Base-by-base conservation (phyloP, 805 yeast genomes). In the Debaryomyces prosopidis region DNA sequence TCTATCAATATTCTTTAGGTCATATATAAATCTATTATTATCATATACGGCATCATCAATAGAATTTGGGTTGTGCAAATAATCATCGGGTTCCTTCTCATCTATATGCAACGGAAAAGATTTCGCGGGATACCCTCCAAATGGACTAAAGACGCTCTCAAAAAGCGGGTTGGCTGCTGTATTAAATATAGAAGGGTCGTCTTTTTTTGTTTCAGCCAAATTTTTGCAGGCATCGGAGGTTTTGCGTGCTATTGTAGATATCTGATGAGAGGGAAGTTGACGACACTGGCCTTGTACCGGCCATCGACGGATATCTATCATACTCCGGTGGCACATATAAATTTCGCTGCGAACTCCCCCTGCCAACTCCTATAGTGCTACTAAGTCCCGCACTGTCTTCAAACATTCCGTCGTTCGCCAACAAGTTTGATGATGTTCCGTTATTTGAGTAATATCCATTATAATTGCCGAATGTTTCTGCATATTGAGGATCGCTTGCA, bases 101-200 rank as follows among this genome's bases (percentile, higher is more conserved):
- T 92, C 97, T 50, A 92, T 82, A 54, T 80, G 84, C 45, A 92
- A 71, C 1, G 98, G 98, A 71, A 92, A 92, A 3, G 89, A 83
- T 14, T 89, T 76, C 8, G 96, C 95, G 0, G 98, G 98, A 65
- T 88, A 92, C 10, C 98, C 98, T 42, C 98, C 98, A 69, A 92
- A 92, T 2, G 98, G 98, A 37, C 87, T 81, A 51, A 83, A 82
- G 58, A 85, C 92, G 19, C 64, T 56, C 15, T 83, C 78, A 58
- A 76, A 82, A n/a, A 59, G 52, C 5, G 71, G 69, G 43, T 58
- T 60, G 4, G 58, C 40, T 11, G 52, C 50, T 14, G 45, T 52
- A 37, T 51, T 50, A 3, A 57, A 50, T 17, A 52, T 48, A 12
- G 62, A 49, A 10, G 26, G 31, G 54, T 4, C 47, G 33, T 48